Evolutionary conservation across 768 basidiomycete species (phyloP).

Genomic region (Calocybe gangraenosa): DNA sequence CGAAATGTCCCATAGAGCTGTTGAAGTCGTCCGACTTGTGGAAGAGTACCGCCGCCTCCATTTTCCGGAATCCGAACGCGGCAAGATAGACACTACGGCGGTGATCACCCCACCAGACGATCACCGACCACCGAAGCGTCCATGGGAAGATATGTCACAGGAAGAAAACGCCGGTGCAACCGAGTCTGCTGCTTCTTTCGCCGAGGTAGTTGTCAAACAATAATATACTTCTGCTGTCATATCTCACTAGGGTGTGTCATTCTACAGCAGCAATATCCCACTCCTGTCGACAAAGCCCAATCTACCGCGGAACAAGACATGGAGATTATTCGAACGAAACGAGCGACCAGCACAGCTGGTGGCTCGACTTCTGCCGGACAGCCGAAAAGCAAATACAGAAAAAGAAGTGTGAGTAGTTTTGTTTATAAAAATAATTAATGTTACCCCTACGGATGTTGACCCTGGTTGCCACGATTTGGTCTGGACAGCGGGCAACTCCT

Average conservation of each 20-base stretch:
- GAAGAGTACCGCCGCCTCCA: conserved; percentile 53
- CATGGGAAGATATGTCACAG: conserved; percentile 71
- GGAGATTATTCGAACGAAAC: conserved; percentile 79
- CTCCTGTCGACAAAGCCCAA: conserved; percentile 36
- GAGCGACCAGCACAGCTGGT: conserved; percentile 66
- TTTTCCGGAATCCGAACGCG: conserved; percentile 30
- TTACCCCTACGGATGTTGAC: conserved; percentile 15
- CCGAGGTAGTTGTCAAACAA: conserved; percentile 26
- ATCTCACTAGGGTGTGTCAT: not conserved
- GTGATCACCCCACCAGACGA: conserved; percentile 39
- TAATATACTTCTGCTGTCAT: not conserved
- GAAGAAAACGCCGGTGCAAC: conserved; percentile 30
- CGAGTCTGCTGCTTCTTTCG: conserved; percentile 21
- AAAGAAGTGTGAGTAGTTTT: conserved; percentile 83
- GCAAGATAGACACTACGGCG: conserved; percentile 24
- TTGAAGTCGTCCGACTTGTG: conserved; percentile 62
- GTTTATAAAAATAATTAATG: too few relatives aligned
- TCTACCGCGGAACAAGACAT: conserved; percentile 79
- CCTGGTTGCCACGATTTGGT: conserved; percentile 27
- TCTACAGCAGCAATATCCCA: conserved; percentile 22
- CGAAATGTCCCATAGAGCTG: conserved; percentile 68
- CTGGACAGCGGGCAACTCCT: conserved; percentile 70
- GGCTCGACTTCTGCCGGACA: conserved; percentile 45
- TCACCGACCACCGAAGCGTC: conserved; percentile 65
- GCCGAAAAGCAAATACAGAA: conserved; percentile 78